Evolutionary conservation across 2,329 filamentous ascomycete genomes (phyloP).

Genomic region (Ampelomyces quisqualis): DNA sequence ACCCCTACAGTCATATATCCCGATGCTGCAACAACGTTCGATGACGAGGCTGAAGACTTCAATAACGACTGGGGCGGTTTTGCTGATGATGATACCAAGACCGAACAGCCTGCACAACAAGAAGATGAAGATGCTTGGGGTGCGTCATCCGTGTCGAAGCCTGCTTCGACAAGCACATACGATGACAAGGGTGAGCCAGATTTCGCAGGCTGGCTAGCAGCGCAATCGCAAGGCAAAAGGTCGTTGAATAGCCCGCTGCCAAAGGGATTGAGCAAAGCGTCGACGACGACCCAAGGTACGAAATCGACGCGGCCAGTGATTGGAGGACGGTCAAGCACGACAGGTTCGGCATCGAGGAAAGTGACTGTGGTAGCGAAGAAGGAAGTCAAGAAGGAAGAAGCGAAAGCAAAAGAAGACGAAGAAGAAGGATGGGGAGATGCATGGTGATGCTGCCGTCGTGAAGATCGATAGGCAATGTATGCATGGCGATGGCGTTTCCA

Average conservation of each 20-base stretch:
- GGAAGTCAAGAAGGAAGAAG: slow-evolving; percentile 34
- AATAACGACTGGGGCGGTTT: slow-evolving; percentile 74
- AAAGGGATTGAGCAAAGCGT: slow-evolving; percentile 74
- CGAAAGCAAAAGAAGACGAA: slow-evolving; percentile 46
- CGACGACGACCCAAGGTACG: slow-evolving; percentile 10
- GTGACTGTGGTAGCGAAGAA: slow-evolving; percentile 32
- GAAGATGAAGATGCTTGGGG: slow-evolving; percentile 58
- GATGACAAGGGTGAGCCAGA: slow-evolving; percentile 89
- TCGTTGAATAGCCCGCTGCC: slow-evolving; percentile 67
- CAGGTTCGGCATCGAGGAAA: slow-evolving; percentile 31
- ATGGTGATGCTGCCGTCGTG: slow-evolving; percentile 25
- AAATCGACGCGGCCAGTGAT: slow-evolving; percentile 38
- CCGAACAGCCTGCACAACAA: slow-evolving; percentile 43
- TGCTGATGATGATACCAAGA: slow-evolving; percentile 54
- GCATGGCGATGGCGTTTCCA: slow-evolving; percentile 29
- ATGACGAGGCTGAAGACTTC: slow-evolving; percentile 59
- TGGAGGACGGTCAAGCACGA: slow-evolving; percentile 32
- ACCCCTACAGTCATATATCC: slow-evolving; percentile 34
- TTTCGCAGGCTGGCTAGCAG: slow-evolving; percentile 92
- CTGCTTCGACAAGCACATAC: slow-evolving; percentile 56
- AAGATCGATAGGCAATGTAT: neutral
- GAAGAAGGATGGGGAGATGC: slow-evolving; percentile 45
- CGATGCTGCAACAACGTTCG: slow-evolving; percentile 54
- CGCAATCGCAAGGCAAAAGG: slow-evolving; percentile 76
- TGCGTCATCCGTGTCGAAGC: slow-evolving; percentile 45